These are phyloP conservation scores for Crithidia sp. DNA, from an alignment of 208 protist genomes.

Conservation along the genomic window DNA sequence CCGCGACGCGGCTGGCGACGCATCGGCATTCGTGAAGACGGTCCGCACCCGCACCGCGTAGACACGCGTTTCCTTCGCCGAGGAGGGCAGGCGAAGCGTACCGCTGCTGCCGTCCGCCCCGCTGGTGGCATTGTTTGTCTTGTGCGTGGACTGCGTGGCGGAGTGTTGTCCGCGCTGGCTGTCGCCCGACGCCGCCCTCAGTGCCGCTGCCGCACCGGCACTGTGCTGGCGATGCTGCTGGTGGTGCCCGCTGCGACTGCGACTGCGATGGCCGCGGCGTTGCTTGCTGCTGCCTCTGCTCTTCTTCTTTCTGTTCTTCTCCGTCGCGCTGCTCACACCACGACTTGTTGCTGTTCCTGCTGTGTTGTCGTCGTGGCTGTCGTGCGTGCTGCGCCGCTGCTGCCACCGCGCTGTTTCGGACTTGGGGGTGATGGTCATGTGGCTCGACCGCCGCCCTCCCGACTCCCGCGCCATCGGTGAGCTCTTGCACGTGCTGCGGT, in stretches of 20 bases:
- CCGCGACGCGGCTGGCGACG: constrained; percentile 19
- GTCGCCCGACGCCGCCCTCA: background rate
- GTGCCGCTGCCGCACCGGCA: too few relatives aligned
- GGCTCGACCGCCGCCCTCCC: background rate
- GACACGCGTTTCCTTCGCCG: constrained; percentile 57
- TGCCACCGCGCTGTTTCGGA: background rate
- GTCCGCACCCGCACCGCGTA: constrained; percentile 46
- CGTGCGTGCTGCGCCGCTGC: background rate
- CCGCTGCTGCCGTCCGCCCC: background rate
- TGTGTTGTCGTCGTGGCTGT: background rate
- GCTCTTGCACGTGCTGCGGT: background rate
- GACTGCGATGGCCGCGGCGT: too few relatives aligned
- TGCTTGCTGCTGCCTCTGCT: too few relatives aligned
- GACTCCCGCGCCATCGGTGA: background rate
- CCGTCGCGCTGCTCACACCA: too few relatives aligned
- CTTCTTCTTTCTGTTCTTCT: too few relatives aligned
- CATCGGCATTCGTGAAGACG: constrained; percentile 37
- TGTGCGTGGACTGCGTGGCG: background rate
- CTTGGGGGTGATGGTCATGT: background rate
- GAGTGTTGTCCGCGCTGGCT: background rate
- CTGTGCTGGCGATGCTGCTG: too few relatives aligned
- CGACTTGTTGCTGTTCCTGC: background rate
- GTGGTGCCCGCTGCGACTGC: too few relatives aligned
- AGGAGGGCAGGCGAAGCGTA: constrained; percentile 27
- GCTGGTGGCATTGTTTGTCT: background rate